phyloP scores from a whole-genome alignment of 306 rosid genomes.

The Morella rubra region DNA sequence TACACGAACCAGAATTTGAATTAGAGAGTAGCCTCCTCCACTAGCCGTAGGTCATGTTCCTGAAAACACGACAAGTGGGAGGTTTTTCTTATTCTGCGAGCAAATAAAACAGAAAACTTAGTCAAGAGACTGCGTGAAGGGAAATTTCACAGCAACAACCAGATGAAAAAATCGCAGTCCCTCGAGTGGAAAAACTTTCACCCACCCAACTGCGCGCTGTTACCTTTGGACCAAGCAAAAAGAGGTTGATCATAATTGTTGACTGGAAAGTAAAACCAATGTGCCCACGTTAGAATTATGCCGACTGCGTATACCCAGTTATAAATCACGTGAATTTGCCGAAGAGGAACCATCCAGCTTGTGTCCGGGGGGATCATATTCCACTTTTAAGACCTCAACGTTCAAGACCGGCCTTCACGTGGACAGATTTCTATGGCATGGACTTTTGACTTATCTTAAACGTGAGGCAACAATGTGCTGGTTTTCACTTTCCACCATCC shows the following conservation, averaged over 20 bases:
- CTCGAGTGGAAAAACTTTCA: background rate
- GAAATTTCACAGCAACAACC: constrained; percentile 28
- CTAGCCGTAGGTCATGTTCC: background rate
- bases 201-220: background rate
- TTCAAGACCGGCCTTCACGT: constrained; percentile 23
- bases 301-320: background rate
- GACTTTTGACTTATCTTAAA: constrained; percentile 29
- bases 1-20: background rate
- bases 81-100: background rate
- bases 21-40: background rate
- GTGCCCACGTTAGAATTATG: constrained; percentile 26
- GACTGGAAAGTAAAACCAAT: constrained; percentile 13
- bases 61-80: background rate
- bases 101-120: background rate
- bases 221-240: constrained; percentile 11
- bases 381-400: background rate
- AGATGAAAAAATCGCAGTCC: background rate
- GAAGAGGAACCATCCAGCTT: constrained; percentile 28
- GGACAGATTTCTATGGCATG: constrained; percentile 8
- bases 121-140: background rate
- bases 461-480: constrained; percentile 17
- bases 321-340: background rate
- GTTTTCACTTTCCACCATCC: constrained; percentile 32
- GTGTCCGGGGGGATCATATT: background rate
- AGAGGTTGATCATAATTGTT: constrained; percentile 1